Percentiles rank a stretch among this genome's conserved stretches.
Conservation (phyloP, 2,329 filamentous ascomycete species). For the Cercospora citrullina region DNA sequence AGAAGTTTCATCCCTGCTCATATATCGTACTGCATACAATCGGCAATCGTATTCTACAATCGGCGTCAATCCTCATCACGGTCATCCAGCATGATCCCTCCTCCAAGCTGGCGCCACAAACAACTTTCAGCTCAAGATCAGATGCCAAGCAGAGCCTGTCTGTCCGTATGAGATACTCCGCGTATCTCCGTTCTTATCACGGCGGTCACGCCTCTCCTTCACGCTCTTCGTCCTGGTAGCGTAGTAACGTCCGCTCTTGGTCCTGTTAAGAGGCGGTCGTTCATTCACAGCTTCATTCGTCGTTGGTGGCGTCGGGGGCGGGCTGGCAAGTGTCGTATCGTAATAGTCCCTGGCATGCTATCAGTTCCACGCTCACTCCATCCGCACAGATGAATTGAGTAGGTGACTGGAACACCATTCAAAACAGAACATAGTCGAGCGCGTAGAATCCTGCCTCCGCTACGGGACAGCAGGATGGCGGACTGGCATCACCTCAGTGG, state of each 20-base stretch:
- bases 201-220: conserved; percentile 10
- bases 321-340: neutral
- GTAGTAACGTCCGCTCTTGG: conserved; percentile 16
- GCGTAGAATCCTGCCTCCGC: conserved; percentile 12
- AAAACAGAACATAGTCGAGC: conserved; percentile 3
- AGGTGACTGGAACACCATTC: conserved; percentile 11
- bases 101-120: neutral
- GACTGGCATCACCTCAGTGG: conserved; percentile 18
- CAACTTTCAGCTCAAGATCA: conserved; percentile 9
- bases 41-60: conserved; percentile 4
- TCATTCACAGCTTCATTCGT: neutral
- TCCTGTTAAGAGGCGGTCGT: conserved; percentile 4
- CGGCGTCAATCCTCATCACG: neutral
- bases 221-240: conserved; percentile 12
- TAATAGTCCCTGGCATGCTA: neutral
- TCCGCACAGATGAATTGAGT: neutral
- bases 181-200: conserved; percentile 2
- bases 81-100: conserved; percentile 8
- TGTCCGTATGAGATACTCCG: conserved; percentile 10
- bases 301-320: neutral
- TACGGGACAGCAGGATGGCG: conserved; percentile 11
- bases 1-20: neutral
- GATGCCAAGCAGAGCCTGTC: conserved; percentile 13
- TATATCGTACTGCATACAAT: neutral
- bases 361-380: conserved; percentile 9